Evolutionary conservation across 2,329 filamentous ascomycete species (phyloP).

Genomic region (Xylariaceae sp.): DNA sequence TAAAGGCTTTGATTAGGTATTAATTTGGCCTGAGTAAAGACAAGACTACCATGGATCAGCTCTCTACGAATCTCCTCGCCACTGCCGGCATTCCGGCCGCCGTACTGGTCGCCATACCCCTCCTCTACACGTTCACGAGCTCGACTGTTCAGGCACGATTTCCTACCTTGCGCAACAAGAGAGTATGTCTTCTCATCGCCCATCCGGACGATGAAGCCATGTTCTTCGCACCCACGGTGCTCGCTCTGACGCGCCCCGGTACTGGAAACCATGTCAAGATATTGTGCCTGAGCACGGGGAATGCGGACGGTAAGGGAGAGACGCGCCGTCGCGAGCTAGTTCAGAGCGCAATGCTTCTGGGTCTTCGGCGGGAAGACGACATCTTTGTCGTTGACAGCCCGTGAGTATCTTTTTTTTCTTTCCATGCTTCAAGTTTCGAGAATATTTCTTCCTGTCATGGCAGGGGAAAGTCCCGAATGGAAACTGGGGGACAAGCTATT

Average conservation of each 20-base stretch:
- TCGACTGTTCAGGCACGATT: slow-evolving; percentile 46
- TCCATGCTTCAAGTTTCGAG: neutral
- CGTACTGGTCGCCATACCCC: slow-evolving; percentile 38
- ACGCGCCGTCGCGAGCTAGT: slow-evolving; percentile 77
- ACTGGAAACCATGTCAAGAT: slow-evolving; percentile 91
- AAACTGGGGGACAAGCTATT: too few relatives aligned
- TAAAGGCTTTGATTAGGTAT: neutral
- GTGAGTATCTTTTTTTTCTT: slow-evolving; percentile 37
- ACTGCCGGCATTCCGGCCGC: slow-evolving; percentile 30
- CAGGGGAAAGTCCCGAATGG: too few relatives aligned
- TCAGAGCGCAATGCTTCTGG: slow-evolving; percentile 71
- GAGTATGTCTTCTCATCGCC: slow-evolving; percentile 87
- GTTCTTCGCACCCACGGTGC: slow-evolving; percentile 91
- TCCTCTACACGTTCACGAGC: slow-evolving; percentile 49
- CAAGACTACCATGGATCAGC: slow-evolving; percentile 11
- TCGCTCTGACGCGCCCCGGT: slow-evolving; percentile 74
- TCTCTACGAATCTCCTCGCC: slow-evolving; percentile 17
- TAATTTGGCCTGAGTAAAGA: neutral
- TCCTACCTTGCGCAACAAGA: slow-evolving; percentile 70
- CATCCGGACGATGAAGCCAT: slow-evolving; percentile 99
- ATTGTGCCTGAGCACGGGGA: slow-evolving; percentile 80
- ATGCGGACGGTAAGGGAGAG: slow-evolving; percentile 82
- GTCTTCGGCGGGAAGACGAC: slow-evolving; percentile 68
- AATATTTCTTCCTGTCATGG: neutral
- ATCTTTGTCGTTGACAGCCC: slow-evolving; percentile 79